Evolutionary conservation across 202 grass and related monocot species (phyloP), one percentile per base, ranked within the genome.

Genomic region (Alloteropsis angusta): DNA sequence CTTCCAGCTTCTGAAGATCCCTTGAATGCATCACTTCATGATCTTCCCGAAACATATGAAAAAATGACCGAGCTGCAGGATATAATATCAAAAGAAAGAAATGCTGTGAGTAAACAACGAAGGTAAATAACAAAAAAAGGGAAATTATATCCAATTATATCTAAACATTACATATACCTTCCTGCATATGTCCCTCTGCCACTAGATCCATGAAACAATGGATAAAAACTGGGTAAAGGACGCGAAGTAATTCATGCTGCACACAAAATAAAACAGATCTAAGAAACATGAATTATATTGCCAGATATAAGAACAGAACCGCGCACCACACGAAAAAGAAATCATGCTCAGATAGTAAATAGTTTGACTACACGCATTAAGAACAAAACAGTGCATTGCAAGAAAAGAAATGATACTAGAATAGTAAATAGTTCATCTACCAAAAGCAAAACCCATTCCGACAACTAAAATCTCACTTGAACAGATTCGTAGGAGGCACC

Each of bases 181-280:
- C 83, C 44, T 87, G 89, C 84, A 90, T 89, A 82, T 98, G 92
- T 73, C 92, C 89, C 87, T 89, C 87, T 63, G 83, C 84, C 56
- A 98, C 85, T 72, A 93, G 62, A 93, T 98, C 95, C 95, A 95
- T 98, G 89, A 95, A 98, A 81, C 85, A 93, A 75, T 98, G 92
- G 60, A 98, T 92, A 82, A 87, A 98, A 68, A 90, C 89, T 21
- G 87, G 92, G 84, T 98, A 95, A 38, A 98, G 89, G 53, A 95
- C 68, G 22, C 89, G 87, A 57, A 95, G 95, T 65, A 98, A 81
- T 74, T 98, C 92, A 37, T 98, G 85, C 95, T 95, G 49, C 49
- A 9, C 18, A 87, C 71, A 93, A 55, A 66, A 44, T 49, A 45
- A 59, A 61, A 74, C 37, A 54, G 9, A 49, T 17, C 12, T 36